Evolutionary conservation across 805 yeast genomes (phyloP).

Genomic region (Kodamaea leandrae): DNA sequence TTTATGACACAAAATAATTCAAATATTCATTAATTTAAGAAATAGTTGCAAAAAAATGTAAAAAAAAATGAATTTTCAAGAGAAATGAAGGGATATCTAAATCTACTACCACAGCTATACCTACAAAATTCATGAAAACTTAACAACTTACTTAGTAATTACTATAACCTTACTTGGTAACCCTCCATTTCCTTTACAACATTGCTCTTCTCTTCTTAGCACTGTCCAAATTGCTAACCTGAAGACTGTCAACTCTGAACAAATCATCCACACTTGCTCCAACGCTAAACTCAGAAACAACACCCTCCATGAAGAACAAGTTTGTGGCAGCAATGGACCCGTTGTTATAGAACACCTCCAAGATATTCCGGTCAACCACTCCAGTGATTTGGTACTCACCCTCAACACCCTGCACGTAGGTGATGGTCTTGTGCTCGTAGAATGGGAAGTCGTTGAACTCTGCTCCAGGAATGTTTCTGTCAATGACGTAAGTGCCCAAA

Average conservation of each 20-base stretch:
- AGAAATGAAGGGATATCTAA: background rate
- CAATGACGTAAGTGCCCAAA: constrained; percentile 21
- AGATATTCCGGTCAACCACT: constrained; percentile 26
- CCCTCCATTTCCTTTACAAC: too few relatives aligned
- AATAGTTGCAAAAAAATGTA: too few relatives aligned
- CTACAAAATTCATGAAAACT: too few relatives aligned
- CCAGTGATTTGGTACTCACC: constrained; percentile 24
- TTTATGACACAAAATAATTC: too few relatives aligned
- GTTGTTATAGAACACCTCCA: constrained; percentile 30
- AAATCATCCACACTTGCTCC: background rate
- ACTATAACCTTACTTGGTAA: too few relatives aligned
- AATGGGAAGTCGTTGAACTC: constrained; percentile 21
- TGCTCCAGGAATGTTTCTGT: constrained; percentile 22
- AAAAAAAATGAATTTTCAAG: background rate
- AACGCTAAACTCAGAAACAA: background rate
- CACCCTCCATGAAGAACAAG: constrained; percentile 23
- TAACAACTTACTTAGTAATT: too few relatives aligned
- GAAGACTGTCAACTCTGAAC: constrained; percentile 1
- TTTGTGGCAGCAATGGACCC: constrained; percentile 26
- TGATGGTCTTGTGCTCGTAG: constrained; percentile 24
- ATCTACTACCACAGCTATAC: background rate
- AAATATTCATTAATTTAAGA: too few relatives aligned
- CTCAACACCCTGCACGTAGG: constrained; percentile 19
- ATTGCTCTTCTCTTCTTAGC: too few relatives aligned
- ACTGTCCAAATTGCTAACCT: background rate